phyloP scores from a whole-genome alignment of 306 rosid genomes.

The Quercus wislizeni region DNA sequence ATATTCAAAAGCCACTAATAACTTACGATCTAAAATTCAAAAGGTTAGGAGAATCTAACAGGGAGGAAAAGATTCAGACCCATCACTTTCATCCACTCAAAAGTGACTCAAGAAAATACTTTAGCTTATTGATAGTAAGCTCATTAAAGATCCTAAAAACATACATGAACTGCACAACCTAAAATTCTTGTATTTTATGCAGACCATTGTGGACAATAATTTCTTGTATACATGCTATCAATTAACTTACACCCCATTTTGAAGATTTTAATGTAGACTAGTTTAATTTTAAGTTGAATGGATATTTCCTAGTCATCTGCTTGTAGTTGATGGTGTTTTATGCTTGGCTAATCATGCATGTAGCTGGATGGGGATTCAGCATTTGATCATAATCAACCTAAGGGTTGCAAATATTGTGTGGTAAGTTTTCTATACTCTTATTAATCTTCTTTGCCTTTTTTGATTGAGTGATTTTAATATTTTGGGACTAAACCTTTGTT shows the following conservation, averaged over 20 bases:
- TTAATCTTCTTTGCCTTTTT: slow-evolving; percentile 1
- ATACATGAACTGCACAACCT: not conserved
- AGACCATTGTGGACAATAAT: not conserved
- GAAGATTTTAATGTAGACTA: not conserved
- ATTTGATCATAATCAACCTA: slow-evolving; percentile 25
- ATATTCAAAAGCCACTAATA: not conserved
- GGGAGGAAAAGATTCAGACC: not conserved
- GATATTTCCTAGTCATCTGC: slow-evolving; percentile 6
- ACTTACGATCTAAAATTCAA: not conserved
- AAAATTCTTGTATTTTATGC: not conserved
- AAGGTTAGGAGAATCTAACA: not conserved
- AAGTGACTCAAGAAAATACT: not conserved
- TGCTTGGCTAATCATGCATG: slow-evolving; percentile 25
- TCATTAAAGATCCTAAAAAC: not conserved
- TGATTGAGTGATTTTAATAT: slow-evolving; percentile 11
- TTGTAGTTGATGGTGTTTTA: slow-evolving; percentile 19
- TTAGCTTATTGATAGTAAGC: not conserved
- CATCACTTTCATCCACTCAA: not conserved
- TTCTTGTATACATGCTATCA: not conserved
- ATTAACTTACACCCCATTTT: not conserved
- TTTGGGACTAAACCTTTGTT: not conserved
- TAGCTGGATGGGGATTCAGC: slow-evolving; percentile 50
- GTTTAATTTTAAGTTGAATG: not conserved
- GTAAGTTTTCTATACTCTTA: slow-evolving; percentile 54
- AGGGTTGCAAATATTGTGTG: slow-evolving; percentile 71